Base-by-base conservation (phyloP, 768 basidiomycete species). In the Leccinum obscurum region DNA sequence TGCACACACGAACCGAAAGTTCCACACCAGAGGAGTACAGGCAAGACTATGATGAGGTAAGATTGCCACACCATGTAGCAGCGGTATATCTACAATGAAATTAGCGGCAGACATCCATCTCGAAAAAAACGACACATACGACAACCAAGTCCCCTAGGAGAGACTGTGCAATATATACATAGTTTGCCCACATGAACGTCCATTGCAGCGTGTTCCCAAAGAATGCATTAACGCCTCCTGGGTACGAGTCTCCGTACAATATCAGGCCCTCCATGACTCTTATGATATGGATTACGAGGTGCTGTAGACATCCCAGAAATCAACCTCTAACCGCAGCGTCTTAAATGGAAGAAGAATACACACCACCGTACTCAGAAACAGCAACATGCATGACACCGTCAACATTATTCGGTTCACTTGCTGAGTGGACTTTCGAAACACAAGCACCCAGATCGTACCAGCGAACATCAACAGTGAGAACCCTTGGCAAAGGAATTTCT, bases 391-490 rank as follows among this genome's bases (percentile, higher is more conserved):
- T 0, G 76, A 64, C 13, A 64, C 66, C 5, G 50, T 17, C 3
- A 74, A 4, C 67, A 72, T 70, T 24, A 50, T 60, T 4, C 9
- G 34, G 51, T 75, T 69, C 51, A 75, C 32, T 6, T 46, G 37
- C 10, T 35, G 22, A 9, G 55, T 55, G 8, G 56, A 37, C 9
- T 35, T 62, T 20, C 56, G 55, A 26, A 50, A 54, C 6, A 59
- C 35, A n/a, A 76, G 37, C 1, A 59, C 65, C 64, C 69, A 72
- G 11, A 77, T 48, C 1, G 74, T 72, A 3, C 64, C 66, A 7
- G 67, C 65, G 59, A 75, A 77, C 76, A 77, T 76, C 41, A 76
- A 56, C 28, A 75, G 34, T 5, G 75, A 77, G 57, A 76, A 74
- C 0, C 76, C 76, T 77, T n/a, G 14, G 1, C 0, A 14, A 3